Base-by-base conservation (phyloP, 306 rosid genomes). In the Geum urbanum region DNA sequence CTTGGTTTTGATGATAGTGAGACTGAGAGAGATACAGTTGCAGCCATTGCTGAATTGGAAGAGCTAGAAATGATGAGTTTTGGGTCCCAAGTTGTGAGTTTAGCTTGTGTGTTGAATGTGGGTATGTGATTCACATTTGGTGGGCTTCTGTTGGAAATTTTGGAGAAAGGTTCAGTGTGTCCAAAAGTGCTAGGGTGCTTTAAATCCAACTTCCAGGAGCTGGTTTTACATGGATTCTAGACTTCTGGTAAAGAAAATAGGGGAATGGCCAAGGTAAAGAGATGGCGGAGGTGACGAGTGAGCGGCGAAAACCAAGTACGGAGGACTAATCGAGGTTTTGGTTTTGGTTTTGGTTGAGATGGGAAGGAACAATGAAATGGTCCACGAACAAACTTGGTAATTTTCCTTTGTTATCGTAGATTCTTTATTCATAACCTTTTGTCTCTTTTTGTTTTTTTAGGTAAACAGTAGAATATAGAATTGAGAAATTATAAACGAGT, bases 11-110 rank as follows among this genome's bases (percentile, higher is more conserved):
- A 73, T 6, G 80, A 20, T 47, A 80, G 35, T 72, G 83, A 67
- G 27, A 84, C 20, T 5, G 61, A 68, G 45, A 84, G n/a, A 5
- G 66, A 71, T 8, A 67, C 49, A 70, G 80, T 73, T 47, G 74
- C 72, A 71, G 92, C 83, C 98, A 92, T 90, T 72, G 56, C 15
- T 45, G 45, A 27, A 35, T 24, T 51, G 63, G 58, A 43, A 19
- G 63, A 15, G 1, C 8, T 35, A 58, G 55, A 72, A 63, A 14
- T 9, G 49, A 18, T 18, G 59, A 46, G 18, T 40, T 22, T 8
- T 9, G 19, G 19, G 46, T 14, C 16, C 35, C 48, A 7, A 16
- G 51, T 61, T 52, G 22, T 32, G 53, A 32, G 70, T 72, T 53
- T 48, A 69, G 49, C 4, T 11, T 51, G 37, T n/a, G 24, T 48